Evolutionary conservation across 139 green algal genomes (phyloP).

Genomic region (Monoraphidium neglectum): DNA sequence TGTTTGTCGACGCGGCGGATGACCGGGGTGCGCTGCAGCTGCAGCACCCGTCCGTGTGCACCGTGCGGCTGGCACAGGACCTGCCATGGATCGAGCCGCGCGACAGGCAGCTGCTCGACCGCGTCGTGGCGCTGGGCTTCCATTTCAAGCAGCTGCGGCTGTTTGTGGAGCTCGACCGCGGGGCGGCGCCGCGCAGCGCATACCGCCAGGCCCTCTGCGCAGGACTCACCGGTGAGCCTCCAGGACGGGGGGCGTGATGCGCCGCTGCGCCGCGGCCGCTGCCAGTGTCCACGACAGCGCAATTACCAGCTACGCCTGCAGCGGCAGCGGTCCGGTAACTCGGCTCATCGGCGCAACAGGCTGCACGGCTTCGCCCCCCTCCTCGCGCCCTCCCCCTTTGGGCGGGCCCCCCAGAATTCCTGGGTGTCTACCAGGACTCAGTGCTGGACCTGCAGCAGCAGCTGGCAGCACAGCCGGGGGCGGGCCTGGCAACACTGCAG

Average conservation of each 20-base stretch:
- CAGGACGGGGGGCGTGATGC: no score
- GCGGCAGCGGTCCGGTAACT: no score
- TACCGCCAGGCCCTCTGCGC: constrained; percentile 70
- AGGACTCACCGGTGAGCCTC: constrained; percentile 59
- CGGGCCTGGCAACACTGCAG: constrained; percentile 56
- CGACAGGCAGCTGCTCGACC: constrained; percentile 60
- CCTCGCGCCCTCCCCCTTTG: no score
- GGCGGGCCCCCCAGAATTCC: constrained; percentile 84
- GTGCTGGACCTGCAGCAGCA: constrained; percentile 73
- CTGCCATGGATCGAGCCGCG: constrained; percentile 34
- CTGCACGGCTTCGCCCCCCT: no score
- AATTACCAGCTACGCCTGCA: no score
- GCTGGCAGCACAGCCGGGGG: constrained; percentile 32
- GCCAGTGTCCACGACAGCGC: no score
- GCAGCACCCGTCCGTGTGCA: constrained; percentile 25
- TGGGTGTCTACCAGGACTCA: constrained; percentile 75
- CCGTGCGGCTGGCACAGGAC: constrained; percentile 37
- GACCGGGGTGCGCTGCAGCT: not conserved
- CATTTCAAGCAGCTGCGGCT: constrained; percentile 62
- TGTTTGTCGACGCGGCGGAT: constrained; percentile 64
- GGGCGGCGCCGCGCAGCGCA: not conserved
- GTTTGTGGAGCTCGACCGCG: constrained; percentile 63
- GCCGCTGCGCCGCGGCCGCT: no score
- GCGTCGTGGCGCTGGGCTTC: constrained; percentile 67
- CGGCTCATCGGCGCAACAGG: no score